These are phyloP conservation scores for Aristolochia californica DNA, from an alignment of 164 flowering plant species.

Conservation along the genomic window DNA sequence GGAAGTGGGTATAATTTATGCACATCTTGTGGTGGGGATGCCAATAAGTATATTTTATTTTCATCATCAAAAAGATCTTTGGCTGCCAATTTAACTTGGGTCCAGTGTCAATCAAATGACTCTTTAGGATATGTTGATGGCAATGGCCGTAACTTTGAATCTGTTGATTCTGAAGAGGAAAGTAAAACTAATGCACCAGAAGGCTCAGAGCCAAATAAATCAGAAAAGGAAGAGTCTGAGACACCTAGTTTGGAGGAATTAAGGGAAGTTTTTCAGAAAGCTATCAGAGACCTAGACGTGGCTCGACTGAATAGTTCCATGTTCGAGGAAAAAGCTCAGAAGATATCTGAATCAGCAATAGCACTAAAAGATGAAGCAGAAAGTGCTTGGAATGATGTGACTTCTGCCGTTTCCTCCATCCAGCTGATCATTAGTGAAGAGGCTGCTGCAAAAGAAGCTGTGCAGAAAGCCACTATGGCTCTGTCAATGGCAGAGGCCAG, in stretches of 20 bases:
- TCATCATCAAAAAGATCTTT: constrained; percentile 3
- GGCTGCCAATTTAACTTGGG: constrained; percentile 10
- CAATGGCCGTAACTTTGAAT: constrained; percentile 34
- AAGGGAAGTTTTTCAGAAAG: constrained; percentile 59
- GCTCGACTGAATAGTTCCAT: constrained; percentile 66
- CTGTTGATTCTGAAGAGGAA: constrained; percentile 20
- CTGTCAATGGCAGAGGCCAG: constrained; percentile 89
- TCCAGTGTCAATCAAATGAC: constrained; percentile 44
- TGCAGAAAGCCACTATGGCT: constrained; percentile 76
- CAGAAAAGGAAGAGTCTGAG: constrained; percentile 24
- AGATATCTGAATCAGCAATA: constrained; percentile 82
- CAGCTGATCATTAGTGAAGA: constrained; percentile 57
- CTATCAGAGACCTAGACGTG: constrained; percentile 66
- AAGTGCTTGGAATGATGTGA: constrained; percentile 63
- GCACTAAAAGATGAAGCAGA: constrained; percentile 72
- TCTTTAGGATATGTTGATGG: constrained; percentile 53
- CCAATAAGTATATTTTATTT: constrained; percentile 9
- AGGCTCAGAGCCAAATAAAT: constrained; percentile 12
- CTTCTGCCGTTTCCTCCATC: constrained; percentile 29
- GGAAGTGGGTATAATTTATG: constrained; percentile 8
- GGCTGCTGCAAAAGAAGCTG: constrained; percentile 58
- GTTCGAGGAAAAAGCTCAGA: constrained; percentile 94
- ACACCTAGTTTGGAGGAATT: constrained; percentile 49
- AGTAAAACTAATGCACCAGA: constrained; percentile 6
- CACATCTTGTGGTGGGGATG: constrained; percentile 9